Base-by-base conservation (phyloP, 2,329 filamentous ascomycete genomes). In the Ceratocystis alfenasii region DNA sequence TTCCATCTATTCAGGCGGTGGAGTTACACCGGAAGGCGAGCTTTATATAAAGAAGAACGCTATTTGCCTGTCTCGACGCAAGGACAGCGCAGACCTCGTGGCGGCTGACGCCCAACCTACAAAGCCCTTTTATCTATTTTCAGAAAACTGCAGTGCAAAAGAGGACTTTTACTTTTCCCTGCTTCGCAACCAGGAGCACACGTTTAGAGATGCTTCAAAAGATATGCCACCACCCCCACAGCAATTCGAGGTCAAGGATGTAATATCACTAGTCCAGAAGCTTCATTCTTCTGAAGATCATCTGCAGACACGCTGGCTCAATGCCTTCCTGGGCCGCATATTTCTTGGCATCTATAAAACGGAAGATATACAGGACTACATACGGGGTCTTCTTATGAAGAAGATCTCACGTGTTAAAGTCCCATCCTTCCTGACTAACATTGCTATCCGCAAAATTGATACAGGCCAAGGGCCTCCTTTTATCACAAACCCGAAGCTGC, bases 151-250 rank as follows among this genome's bases (percentile, higher is more conserved):
- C 74, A 96, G 92, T 0, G 90, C 94, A 60, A 99, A 99, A 75
- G 94, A 99, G 75, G 94, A 99, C 74, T 97, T 99, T 76, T 99
- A 99, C 74, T 93, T 96, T 75, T 89, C 93, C 12, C 79, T 99
- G 70, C 79, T 99, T 48, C 86, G 87, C 71, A 95, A 92, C 69
- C 89, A 95, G 73, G 87, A 91, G 70, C 85, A 87, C 71, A 82
- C 83, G 17, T 80, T 84, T 66, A 22, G 28, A 17, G 57, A 62
- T 17, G 48, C 36, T 50, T 17, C 15, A 22, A 78, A 79, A 25
- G 78, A 81, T 65, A 78, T 79, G 22, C 69, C 65, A 15, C 68
- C 70, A 2, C 82, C 85, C 0, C 90, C 91, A 0, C 80, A 81
- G 64, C 87, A 89, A 8, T 95, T 95, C 71, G 88, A 95, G 36